phyloP scores from a whole-genome alignment of 2,329 filamentous ascomycete genomes.

The Chalaropsis ovoidea region DNA sequence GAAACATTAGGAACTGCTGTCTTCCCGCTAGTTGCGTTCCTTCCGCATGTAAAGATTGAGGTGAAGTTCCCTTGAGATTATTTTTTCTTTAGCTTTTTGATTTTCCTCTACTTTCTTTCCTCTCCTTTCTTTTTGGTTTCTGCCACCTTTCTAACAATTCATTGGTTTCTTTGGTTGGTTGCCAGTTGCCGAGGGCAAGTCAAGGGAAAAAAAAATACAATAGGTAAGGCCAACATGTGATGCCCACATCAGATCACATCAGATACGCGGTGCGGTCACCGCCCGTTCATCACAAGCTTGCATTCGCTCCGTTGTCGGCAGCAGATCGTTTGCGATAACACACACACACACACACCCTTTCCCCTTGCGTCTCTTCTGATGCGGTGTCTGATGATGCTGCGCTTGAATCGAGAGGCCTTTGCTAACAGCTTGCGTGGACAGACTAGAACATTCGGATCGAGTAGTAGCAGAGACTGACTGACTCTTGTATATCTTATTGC shows the following conservation, averaged over 20 bases:
- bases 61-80: neutral
- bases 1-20: slow-evolving; percentile 11
- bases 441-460: neutral
- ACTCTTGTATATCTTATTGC: slow-evolving; percentile 10
- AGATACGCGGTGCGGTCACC: neutral
- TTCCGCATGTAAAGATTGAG: slow-evolving; percentile 15
- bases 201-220: neutral
- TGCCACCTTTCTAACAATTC: neutral
- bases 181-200: neutral
- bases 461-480: slow-evolving; percentile 7
- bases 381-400: neutral
- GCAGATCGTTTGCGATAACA: neutral
- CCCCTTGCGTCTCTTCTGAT: neutral
- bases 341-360: neutral
- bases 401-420: neutral
- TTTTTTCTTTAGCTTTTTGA: neutral
- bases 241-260: too few species aligned
- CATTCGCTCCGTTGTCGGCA: slow-evolving; percentile 11
- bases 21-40: slow-evolving; percentile 13
- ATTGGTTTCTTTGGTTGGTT: slow-evolving; percentile 10
- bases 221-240: slow-evolving; percentile 11
- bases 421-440: neutral
- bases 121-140: neutral
- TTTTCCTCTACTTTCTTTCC: neutral
- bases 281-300: slow-evolving; percentile 5